Evolutionary conservation across 371 early-diverging fungal species (phyloP), one percentile per base, ranked within the genome.

Genomic region (Saksenaea vasiformis): DNA sequence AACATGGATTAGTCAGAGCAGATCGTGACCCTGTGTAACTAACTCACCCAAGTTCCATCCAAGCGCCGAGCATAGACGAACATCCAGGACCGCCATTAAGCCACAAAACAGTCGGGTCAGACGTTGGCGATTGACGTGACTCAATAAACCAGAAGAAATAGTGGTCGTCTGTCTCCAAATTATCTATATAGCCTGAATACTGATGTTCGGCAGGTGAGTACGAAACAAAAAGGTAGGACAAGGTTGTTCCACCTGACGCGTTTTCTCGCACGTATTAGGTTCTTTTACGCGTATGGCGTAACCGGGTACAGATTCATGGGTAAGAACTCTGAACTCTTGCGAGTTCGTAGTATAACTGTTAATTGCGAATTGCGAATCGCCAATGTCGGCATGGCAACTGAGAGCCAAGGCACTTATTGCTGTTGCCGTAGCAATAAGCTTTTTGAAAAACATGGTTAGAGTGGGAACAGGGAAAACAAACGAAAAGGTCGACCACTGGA

Each of bases 101-200:
- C 90, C 91, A 91, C 26, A 91, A 79, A n/a, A 93, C 85, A 54
- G 92, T 66, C 4, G 92, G 89, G 5, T 93, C 93, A 27, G 88
- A 90, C 5, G 68, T 70, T 3, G 92, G 90, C n/a, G 83, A 68
- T 63, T 74, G 73, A 36, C 91, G 88, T 4, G 91, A 90, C 66
- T 92, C 93, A 70, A 94, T 92, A 80, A 93, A 91, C 87, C 88
- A 90, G 75, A 95, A 93, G 78, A 92, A 95, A 54, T 87, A 80
- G 65, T 89, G 88, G 62, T 84, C 82, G 60, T 84, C 82, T 0
- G 69, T 68, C 1, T 72, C 67, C 4, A 81, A 77, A 54, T 85
- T 72, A 58, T 91, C 87, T 27, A 89, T 68, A 68, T 90, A 90
- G 35, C 90, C 87, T 34, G 77, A 77, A 41, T 73, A 74, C 73